Conservation (phyloP, 441 rosid species). For the Theobroma grandiflorum region DNA sequence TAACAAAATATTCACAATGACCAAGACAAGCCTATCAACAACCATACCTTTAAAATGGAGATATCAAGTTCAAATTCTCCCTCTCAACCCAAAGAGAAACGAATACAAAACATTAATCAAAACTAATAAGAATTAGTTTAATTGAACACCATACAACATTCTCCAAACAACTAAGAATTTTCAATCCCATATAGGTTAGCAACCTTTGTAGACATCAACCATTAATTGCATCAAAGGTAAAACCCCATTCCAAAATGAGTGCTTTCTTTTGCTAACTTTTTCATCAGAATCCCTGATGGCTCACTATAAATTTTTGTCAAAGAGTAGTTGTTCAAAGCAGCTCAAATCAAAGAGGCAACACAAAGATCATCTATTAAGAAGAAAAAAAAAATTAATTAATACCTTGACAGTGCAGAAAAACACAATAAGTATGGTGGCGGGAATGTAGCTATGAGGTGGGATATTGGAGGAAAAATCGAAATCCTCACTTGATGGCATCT, state of each 20-base stretch:
- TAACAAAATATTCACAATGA: background rate
- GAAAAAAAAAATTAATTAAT: no score
- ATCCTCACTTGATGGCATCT: no score
- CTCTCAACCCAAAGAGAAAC: background rate
- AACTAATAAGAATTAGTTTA: background rate
- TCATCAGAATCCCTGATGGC: background rate
- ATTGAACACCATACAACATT: background rate
- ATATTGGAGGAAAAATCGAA: no score
- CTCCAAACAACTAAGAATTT: background rate
- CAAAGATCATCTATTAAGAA: no score
- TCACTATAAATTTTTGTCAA: background rate
- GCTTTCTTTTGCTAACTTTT: background rate
- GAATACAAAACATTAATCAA: background rate
- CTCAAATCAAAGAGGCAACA: background rate
- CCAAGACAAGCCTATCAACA: background rate
- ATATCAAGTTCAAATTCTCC: background rate
- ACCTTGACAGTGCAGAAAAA: no score
- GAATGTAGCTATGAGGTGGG: no score
- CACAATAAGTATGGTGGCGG: no score
- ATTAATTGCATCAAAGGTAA: background rate
- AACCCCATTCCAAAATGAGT: slow-evolving; percentile 1
- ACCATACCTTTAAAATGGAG: background rate
- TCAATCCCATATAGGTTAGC: background rate
- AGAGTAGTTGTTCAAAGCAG: background rate
- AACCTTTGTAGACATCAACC: background rate